Percentiles rank a stretch among this genome's conserved stretches.
These are phyloP conservation scores for Phycomyces nitens DNA, from an alignment of 192 early-diverging fungal species.

Conservation along the genomic window DNA sequence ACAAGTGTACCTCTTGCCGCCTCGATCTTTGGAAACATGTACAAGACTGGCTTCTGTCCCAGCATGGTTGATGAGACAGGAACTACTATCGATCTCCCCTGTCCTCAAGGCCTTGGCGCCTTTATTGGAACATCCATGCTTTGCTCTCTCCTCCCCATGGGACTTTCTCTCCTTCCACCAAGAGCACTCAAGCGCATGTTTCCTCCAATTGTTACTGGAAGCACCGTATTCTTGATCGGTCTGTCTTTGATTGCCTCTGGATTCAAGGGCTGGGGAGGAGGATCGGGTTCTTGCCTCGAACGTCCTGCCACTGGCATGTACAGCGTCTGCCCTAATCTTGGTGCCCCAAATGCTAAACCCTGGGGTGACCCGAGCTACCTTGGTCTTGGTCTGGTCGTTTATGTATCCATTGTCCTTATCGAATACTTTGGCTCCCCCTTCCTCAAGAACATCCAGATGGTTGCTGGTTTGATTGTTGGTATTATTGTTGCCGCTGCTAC, in stretches of 20 bases:
- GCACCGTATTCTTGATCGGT: slow-evolving; percentile 47
- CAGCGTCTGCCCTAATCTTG: slow-evolving; percentile 40
- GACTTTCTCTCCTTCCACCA: slow-evolving; percentile 46
- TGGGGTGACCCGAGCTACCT: slow-evolving; percentile 49
- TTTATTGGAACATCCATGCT: slow-evolving; percentile 53
- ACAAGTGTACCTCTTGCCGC: slow-evolving; percentile 50
- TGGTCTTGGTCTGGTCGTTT: slow-evolving; percentile 53
- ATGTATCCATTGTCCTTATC: slow-evolving; percentile 43
- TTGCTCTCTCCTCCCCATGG: slow-evolving; percentile 42
- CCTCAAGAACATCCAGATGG: slow-evolving; percentile 51
- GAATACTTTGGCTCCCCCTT: slow-evolving; percentile 56
- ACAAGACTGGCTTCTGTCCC: slow-evolving; percentile 24
- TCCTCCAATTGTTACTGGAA: slow-evolving; percentile 55
- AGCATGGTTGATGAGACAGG: slow-evolving; percentile 31
- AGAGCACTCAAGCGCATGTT: slow-evolving; percentile 45
- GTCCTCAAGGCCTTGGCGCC: slow-evolving; percentile 50
- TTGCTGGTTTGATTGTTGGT: slow-evolving; percentile 47
- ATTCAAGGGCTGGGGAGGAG: slow-evolving; percentile 49
- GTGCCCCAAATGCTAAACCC: slow-evolving; percentile 45
- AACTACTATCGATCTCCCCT: slow-evolving; percentile 33
- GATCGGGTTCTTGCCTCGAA: slow-evolving; percentile 38
- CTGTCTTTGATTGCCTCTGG: slow-evolving; percentile 40
- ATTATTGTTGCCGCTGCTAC: slow-evolving; percentile 46
- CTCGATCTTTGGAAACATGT: slow-evolving; percentile 36
- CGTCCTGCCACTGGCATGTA: slow-evolving; percentile 42